These are phyloP conservation scores for Chrysoporthe puriensis DNA, from an alignment of 2,329 filamentous ascomycete genomes.

Conservation along the genomic window DNA sequence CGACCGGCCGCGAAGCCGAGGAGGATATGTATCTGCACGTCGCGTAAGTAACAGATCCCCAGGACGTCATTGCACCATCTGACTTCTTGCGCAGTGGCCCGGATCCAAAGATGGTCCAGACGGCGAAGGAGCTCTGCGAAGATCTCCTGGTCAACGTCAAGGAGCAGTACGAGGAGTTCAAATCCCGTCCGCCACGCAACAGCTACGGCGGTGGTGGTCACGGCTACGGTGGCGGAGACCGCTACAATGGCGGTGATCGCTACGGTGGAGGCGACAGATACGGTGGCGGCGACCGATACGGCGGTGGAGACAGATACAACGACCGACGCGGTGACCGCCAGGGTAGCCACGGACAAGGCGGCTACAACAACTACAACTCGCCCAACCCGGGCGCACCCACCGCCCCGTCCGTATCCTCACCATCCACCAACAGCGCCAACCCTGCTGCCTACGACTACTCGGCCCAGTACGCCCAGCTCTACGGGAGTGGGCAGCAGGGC, in stretches of 20 bases:
- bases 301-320: conserved; percentile 40
- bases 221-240: conserved; percentile 41
- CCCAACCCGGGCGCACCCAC: conserved; percentile 15
- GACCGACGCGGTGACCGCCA: conserved; percentile 39
- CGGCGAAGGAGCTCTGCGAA: conserved; percentile 85
- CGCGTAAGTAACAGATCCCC: conserved; percentile 63
- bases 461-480: conserved; percentile 84
- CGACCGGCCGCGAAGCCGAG: conserved; percentile 88
- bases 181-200: conserved; percentile 73
- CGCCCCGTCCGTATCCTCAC: conserved; percentile 16
- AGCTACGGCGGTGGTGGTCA: conserved; percentile 51
- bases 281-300: conserved; percentile 43
- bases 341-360: conserved; percentile 36
- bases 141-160: conserved; percentile 86
- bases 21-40: conserved; percentile 97
- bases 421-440: conserved; percentile 42
- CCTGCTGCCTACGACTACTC: conserved; percentile 67
- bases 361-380: conserved; percentile 36
- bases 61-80: background rate
- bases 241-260: conserved; percentile 43
- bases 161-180: conserved; percentile 89
- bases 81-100: conserved; percentile 69
- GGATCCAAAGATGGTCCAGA: conserved; percentile 81
- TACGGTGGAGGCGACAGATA: conserved; percentile 46
- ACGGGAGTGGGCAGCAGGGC: conserved; percentile 46